Base-by-base conservation (phyloP, 441 rosid genomes). In the Eruca vesicaria region DNA sequence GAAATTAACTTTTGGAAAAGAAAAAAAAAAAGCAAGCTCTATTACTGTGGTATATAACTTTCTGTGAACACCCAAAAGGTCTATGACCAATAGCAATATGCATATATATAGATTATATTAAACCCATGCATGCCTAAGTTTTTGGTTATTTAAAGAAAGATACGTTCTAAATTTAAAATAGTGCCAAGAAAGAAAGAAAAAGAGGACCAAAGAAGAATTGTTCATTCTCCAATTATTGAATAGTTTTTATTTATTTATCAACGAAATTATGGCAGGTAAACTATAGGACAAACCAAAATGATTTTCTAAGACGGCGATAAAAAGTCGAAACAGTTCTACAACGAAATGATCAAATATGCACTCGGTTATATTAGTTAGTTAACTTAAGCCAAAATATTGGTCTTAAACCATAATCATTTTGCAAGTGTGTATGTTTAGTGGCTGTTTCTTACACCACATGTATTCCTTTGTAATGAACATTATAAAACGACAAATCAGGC, bases 381-480 rank as follows among this genome's bases (percentile, higher is more conserved):
- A 19, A 5, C 9, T 36, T 31, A 63, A 16, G 32, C 7, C 41
- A 61, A 35, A 75, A 26, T 4, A 12, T 29, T 41, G 57, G 58
- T 68, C 16, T 71, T 68, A 16, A 16, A 57, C 14, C 19, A 14
- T 69, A 43, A 32, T 60, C 7, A 66, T 55, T 71, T 11, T 45
- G 76, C 70, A 19, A 84, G 75, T 73, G 38, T 72, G 45, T 61
- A 57, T 53, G 56, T 58, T 20, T 73, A 86, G 94, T 87, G 94
- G 79, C 75, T 79, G 76, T 64, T 75, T 78, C 67, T 16, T 21
- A 7, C 55, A 18, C 72, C 71, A 50, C 77, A 81, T 38, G 55
- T 52, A 59, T 9, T 6, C 71, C 50, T 73, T 68, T 71, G 75
- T 65, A 41, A 70, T 76, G 67, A 72, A 73, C 75, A 59, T 74